Evolutionary conservation across 108 stramenopile genomes (phyloP).

Genomic region (Conticribra weissflogii): DNA sequence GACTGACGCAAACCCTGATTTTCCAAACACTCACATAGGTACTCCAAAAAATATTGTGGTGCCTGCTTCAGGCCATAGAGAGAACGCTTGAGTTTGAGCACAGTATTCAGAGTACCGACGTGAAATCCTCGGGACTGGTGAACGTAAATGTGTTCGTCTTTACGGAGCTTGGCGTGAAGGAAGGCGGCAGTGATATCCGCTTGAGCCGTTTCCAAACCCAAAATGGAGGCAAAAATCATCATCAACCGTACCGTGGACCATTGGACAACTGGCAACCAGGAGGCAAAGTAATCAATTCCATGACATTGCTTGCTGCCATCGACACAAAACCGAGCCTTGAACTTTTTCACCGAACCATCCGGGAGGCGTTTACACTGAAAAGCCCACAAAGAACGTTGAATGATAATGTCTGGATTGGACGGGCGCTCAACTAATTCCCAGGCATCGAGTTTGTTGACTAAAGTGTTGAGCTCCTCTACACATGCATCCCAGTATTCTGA

Average conservation of each 20-base stretch:
- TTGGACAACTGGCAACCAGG: conserved; percentile 51
- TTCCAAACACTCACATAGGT: conserved; percentile 16
- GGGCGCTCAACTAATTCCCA: conserved; percentile 22
- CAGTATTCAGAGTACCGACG: not conserved
- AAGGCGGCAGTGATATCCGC: conserved; percentile 56
- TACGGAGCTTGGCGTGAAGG: conserved; percentile 39
- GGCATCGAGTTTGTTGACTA: conserved; percentile 12
- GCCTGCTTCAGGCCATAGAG: conserved; percentile 47
- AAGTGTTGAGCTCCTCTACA: conserved; percentile 16
- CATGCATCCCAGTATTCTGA: conserved; percentile 25
- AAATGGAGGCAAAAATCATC: conserved; percentile 18
- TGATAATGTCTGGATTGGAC: conserved; percentile 5
- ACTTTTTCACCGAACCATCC: conserved; percentile 45
- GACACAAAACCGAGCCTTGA: conserved; percentile 55
- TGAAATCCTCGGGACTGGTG: conserved; percentile 46
- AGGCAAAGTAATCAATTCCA: conserved; percentile 20
- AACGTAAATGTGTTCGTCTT: conserved; percentile 46
- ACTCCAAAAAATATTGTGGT: conserved; percentile 45
- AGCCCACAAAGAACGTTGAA: conserved; percentile 53
- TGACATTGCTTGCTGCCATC: conserved; percentile 31
- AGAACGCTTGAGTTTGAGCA: conserved; percentile 29
- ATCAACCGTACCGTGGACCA: conserved; percentile 46
- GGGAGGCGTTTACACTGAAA: conserved; percentile 52
- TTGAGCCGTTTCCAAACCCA: conserved; percentile 3
- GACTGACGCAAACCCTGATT: conserved; percentile 15